phyloP scores from a whole-genome alignment of 768 basidiomycete species.

The Brasilioporus rufonigricans region DNA sequence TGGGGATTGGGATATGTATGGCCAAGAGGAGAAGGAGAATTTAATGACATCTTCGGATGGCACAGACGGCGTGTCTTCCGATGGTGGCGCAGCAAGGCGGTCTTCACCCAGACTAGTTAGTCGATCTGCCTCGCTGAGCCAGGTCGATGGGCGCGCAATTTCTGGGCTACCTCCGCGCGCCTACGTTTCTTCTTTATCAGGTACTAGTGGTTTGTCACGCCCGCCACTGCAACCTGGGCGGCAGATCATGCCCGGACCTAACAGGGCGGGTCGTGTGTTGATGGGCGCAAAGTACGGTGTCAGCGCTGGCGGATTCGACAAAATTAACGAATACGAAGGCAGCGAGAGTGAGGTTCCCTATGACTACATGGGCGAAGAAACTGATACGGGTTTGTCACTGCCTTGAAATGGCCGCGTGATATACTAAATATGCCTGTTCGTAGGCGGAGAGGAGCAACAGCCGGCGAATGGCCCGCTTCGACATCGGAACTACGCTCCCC shows the following conservation, averaged over 20 bases:
- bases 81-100: conserved; percentile 20
- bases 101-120: conserved; percentile 28
- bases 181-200: conserved; percentile 27
- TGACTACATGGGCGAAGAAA: conserved; percentile 35
- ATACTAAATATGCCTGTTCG: conserved; percentile 24
- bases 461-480: conserved; percentile 23
- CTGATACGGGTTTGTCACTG: conserved; percentile 36
- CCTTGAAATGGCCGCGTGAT: conserved; percentile 8
- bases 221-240: conserved; percentile 39
- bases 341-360: conserved; percentile 40
- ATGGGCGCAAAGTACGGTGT: conserved; percentile 38
- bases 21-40: conserved; percentile 43
- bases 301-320: conserved; percentile 39
- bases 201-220: conserved; percentile 37
- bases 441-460: conserved; percentile 33
- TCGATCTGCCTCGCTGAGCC: conserved; percentile 33
- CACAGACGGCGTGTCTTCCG: conserved; percentile 23
- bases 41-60: conserved; percentile 27
- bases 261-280: conserved; percentile 49
- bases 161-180: conserved; percentile 33
- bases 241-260: conserved; percentile 44
- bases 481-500: conserved; percentile 26
- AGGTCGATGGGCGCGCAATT: conserved; percentile 35
- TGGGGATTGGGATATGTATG: conserved; percentile 28
- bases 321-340: conserved; percentile 45